Base-by-base conservation (phyloP, 139 green algal genomes). In the Desmodesmus armatus region DNA sequence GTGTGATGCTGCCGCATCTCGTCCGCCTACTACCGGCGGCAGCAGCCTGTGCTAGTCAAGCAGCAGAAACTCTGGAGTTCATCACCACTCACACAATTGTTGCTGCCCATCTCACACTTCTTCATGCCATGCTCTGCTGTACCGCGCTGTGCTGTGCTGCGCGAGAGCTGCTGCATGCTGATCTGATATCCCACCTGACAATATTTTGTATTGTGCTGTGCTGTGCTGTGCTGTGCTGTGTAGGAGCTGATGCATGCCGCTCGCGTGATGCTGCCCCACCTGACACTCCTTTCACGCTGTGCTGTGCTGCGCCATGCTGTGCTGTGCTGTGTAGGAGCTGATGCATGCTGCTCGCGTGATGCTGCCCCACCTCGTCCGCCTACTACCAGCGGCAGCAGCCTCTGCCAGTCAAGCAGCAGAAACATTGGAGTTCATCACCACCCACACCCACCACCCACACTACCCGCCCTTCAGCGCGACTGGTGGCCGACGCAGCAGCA, bases 321-420 rank as follows among this genome's bases (percentile, higher is more conserved):
- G 1, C n/a, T 33, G 2, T 72, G 27, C 41, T 6, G n/a, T 66
- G 73, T 55, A 37, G 77, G 23, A 74, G 58, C 40, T 83, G 60
- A 39, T 47, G 1, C 27, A 53, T 21, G 77, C 60, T 2, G 74
- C 23, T 9, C 60, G 55, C 2, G 37, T 23, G n/a, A 60, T 74
- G 27, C 40, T 83, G 77, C 77, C 77, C 27, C 39, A 58, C 39
- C 73, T 80, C 1, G 76, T 83, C 33, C 55, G 58, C 23, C 76
- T 83, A 25, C 37, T 83, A 29, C 6, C 76, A 72, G 76, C 76
- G 55, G 39, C 73, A 43, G 71, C 33, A 15, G 66, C 27, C 5
- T 23, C 27, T 21, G 69, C 35, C 35, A 43, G 4, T 43, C 41
- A 41, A 80, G 73, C 29, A 29, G 73, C 73, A 39, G 43, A 13